Base-by-base conservation (phyloP, 371 early-diverging fungal species). In the Lichtheimia ramosa region DNA sequence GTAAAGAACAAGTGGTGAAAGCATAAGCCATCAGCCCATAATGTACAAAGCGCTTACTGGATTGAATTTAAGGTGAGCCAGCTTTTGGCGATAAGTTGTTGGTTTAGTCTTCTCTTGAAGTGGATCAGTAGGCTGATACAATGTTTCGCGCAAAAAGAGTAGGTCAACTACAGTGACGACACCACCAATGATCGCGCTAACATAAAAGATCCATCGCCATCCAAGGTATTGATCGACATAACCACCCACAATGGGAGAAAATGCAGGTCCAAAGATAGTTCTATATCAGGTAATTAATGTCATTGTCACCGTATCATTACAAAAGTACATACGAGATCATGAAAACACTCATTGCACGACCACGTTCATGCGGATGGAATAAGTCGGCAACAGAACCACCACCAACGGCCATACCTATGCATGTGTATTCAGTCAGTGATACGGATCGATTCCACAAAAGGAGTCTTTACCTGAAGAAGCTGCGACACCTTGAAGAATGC, bases 171-270 rank as follows among this genome's bases (percentile, higher is more conserved):
- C 51, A 12, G 69, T 59, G 53, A 83, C 63, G 24, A 71, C 54
- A 12, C 78, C 83, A 25, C 85, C 83, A 54, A 81, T 59, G 25
- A 82, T 83, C 10, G 81, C 62, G 43, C 71, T 65, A 53, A 82
- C 61, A 60, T 83, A 83, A 54, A 83, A 83, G 40, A 79, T 77
- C 82, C 82, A 83, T 5, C 80, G 81, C 84, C 86, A 85, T 4
- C 81, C 82, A 2, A 76, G 55, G 43, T 68, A 75, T 58, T 83
- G 73, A 15, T 72, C 74, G 15, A 83, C 62, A 43, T 77, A 84
- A 0, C 86, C 86, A 20, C 86, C 86, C 12, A 83, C 64, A 34
- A 83, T 58, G 3, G 86, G 86, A 0, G 79, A 81, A 48, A 83
- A 55, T 20, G 79, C 72, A 16, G 86, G 85, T 0, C 86, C 85